These are phyloP conservation scores for Secale cereale DNA, from an alignment of 176 grass and related monocot species.

Conservation along the genomic window DNA sequence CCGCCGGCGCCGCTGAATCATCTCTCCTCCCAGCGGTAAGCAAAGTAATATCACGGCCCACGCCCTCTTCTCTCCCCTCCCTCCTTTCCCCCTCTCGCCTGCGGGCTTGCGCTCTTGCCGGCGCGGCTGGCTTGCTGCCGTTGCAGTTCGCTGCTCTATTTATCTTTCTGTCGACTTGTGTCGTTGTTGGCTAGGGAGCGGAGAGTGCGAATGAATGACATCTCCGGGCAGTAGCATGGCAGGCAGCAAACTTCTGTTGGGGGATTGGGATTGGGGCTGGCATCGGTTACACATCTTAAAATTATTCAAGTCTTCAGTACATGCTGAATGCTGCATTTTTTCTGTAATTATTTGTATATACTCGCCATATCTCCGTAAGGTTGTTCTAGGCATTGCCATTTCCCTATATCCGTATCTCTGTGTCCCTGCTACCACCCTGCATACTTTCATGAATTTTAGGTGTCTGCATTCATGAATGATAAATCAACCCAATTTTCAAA, in stretches of 20 bases:
- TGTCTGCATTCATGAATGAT: neutral
- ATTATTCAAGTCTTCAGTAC: neutral
- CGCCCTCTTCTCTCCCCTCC: neutral
- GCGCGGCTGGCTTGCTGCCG: neutral
- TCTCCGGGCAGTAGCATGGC: neutral
- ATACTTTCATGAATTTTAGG: neutral
- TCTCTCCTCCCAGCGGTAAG: neutral
- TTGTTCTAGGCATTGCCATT: neutral
- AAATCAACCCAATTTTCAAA: neutral
- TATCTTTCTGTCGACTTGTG: no score
- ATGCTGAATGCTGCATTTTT: neutral
- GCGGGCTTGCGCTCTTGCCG: neutral
- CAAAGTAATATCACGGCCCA: neutral
- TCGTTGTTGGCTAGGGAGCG: neutral
- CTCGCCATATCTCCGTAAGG: neutral
- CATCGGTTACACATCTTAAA: neutral
- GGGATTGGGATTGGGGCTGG: neutral
- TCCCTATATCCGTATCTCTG: neutral
- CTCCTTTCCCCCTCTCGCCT: neutral
- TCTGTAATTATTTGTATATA: neutral
- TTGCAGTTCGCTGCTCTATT: neutral
- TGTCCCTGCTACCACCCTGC: neutral
- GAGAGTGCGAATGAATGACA: neutral
- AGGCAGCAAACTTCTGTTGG: neutral
- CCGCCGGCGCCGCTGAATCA: neutral